These are phyloP conservation scores for Balansia obtecta DNA, from an alignment of 2,329 filamentous ascomycete genomes.

Conservation along the genomic window DNA sequence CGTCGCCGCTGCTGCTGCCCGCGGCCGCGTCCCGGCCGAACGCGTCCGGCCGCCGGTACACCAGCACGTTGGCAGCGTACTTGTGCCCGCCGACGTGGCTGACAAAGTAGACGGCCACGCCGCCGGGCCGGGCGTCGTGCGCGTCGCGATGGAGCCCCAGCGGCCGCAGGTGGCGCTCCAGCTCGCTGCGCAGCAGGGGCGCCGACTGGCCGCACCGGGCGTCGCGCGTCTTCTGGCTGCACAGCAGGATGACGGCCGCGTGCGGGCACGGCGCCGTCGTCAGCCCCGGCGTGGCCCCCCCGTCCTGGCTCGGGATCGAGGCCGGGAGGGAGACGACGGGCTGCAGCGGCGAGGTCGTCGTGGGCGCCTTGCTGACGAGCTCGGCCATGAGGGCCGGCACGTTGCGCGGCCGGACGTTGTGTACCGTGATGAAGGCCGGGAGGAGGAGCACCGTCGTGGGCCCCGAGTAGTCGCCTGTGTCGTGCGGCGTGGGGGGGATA, in stretches of 20 bases:
- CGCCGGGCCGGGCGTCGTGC: slow-evolving; percentile 78
- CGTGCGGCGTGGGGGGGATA: slow-evolving; percentile 68
- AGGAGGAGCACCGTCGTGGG: slow-evolving; percentile 75
- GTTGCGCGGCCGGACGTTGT: slow-evolving; percentile 67
- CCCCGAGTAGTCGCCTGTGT: slow-evolving; percentile 47
- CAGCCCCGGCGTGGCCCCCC: slow-evolving; percentile 19
- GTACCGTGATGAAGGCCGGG: slow-evolving; percentile 70
- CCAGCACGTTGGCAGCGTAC: slow-evolving; percentile 86
- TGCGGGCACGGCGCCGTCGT: slow-evolving; percentile 54
- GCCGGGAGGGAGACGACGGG: slow-evolving; percentile 26
- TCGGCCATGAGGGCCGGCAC: slow-evolving; percentile 59
- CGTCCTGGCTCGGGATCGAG: slow-evolving; percentile 17
- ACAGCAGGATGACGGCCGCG: slow-evolving; percentile 78
- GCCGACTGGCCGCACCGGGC: slow-evolving; percentile 90
- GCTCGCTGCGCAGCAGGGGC: slow-evolving; percentile 74
- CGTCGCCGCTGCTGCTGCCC: slow-evolving; percentile 16
- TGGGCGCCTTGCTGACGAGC: slow-evolving; percentile 61
- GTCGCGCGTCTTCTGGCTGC: slow-evolving; percentile 88
- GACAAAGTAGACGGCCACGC: slow-evolving; percentile 93
- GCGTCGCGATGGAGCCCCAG: slow-evolving; percentile 77
- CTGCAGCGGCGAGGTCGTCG: slow-evolving; percentile 53
- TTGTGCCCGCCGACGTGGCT: slow-evolving; percentile 95
- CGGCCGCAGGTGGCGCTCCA: slow-evolving; percentile 78
- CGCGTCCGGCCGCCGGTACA: slow-evolving; percentile 60
- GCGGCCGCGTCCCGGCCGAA: slow-evolving; percentile 36